Percentiles rank a stretch among this genome's conserved stretches.
phyloP scores from a whole-genome alignment of 1,284 basidiomycete genomes.

The Austroboletus novae-zelandiae region DNA sequence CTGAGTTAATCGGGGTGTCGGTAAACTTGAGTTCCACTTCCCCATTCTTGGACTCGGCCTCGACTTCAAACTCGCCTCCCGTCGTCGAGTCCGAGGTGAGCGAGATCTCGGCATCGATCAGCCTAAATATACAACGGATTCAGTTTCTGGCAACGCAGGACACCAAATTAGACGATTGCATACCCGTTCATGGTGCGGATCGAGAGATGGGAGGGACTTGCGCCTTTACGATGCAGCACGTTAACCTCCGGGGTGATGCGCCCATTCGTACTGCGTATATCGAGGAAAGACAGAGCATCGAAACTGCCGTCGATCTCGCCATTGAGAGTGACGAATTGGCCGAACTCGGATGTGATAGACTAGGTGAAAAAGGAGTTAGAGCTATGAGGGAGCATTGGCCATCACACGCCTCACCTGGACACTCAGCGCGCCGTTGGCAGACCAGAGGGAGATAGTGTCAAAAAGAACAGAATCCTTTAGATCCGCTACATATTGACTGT shows the following conservation, averaged over 20 bases:
- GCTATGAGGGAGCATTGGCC: not conserved
- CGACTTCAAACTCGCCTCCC: slow-evolving; percentile 38
- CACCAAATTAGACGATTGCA: slow-evolving; percentile 4
- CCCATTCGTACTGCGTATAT: slow-evolving; percentile 38
- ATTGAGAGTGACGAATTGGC: slow-evolving; percentile 34
- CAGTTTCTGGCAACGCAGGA: not conserved
- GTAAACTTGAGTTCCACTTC: slow-evolving; percentile 33
- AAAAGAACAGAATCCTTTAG: slow-evolving; percentile 35
- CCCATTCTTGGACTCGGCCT: slow-evolving; percentile 28
- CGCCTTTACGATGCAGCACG: slow-evolving; percentile 32
- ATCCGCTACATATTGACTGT: slow-evolving; percentile 32
- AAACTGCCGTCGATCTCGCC: slow-evolving; percentile 43
- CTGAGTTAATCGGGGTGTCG: slow-evolving; percentile 39
- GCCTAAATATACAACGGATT: slow-evolving; percentile 22
- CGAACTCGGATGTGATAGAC: slow-evolving; percentile 35
- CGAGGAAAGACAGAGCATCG: slow-evolving; percentile 34
- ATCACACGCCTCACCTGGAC: slow-evolving; percentile 27
- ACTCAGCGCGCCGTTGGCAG: slow-evolving; percentile 26
- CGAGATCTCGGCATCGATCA: slow-evolving; percentile 29
- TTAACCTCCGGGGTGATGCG: slow-evolving; percentile 36
- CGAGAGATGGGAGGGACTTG: slow-evolving; percentile 20
- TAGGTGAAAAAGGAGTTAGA: slow-evolving; percentile 15
- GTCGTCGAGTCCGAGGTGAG: slow-evolving; percentile 25
- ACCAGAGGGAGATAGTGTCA: slow-evolving; percentile 29
- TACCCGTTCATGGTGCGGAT: slow-evolving; percentile 42